Evolutionary conservation across 148 eudicot species (phyloP).

Genomic region (Nepenthes gracilis): DNA sequence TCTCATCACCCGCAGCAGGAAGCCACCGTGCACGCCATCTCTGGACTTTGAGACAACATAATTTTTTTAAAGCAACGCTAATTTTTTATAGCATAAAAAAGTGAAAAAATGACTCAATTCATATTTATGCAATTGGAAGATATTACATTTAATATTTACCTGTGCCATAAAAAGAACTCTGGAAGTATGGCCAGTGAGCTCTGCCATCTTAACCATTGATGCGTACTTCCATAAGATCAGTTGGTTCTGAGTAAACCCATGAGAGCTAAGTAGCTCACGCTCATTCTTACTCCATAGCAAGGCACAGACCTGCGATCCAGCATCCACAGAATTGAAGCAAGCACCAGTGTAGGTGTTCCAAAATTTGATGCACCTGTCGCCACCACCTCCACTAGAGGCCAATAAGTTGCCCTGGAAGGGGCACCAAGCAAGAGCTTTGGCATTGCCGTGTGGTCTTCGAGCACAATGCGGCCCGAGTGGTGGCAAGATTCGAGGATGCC

Average conservation of each 20-base stretch:
- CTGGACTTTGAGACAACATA: slow-evolving; percentile 63
- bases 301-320: slow-evolving; percentile 90
- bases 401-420: slow-evolving; percentile 71
- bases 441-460: too few species aligned
- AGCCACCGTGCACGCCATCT: slow-evolving; percentile 89
- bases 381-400: slow-evolving; percentile 90
- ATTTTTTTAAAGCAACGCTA: too few species aligned
- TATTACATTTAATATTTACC: slow-evolving; percentile 22
- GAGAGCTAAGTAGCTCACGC: slow-evolving; percentile 84
- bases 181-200: slow-evolving; percentile 89
- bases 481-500: too few species aligned
- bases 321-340: slow-evolving; percentile 78
- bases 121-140: too few species aligned
- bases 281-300: slow-evolving; percentile 87
- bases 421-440: too few species aligned
- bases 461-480: too few species aligned
- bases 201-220: slow-evolving; percentile 86
- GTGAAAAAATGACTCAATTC: background rate
- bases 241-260: slow-evolving; percentile 87
- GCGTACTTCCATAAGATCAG: slow-evolving; percentile 95
- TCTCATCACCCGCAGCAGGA: slow-evolving; percentile 89
- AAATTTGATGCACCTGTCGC: slow-evolving; percentile 76
- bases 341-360: slow-evolving; percentile 98
- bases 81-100: background rate
- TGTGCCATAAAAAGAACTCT: slow-evolving; percentile 92